Conservation (phyloP, 345 rosid species). For the Combretum micranthum region DNA sequence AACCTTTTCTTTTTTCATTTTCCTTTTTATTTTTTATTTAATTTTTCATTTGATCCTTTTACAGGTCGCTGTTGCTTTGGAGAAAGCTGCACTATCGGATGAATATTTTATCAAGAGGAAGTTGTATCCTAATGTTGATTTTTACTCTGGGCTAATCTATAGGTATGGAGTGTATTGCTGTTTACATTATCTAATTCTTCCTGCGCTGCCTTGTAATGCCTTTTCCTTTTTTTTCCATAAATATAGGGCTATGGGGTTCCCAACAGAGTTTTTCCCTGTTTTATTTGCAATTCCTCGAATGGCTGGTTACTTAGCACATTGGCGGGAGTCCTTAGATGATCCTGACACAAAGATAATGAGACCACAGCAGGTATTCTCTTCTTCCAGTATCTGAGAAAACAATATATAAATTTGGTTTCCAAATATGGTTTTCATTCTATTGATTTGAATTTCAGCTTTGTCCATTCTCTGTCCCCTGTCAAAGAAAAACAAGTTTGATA, state of each 20-base stretch:
- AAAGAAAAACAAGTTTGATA: too few species aligned
- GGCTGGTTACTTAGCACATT: conserved; percentile 97
- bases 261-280: conserved; percentile 91
- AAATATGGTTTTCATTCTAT: too few species aligned
- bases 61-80: conserved; percentile 93
- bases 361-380: conserved; percentile 75
- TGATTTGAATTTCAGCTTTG: too few species aligned
- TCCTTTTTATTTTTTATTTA: too few species aligned
- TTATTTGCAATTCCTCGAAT: conserved; percentile 92
- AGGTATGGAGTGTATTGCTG: conserved; percentile 33
- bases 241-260: conserved; percentile 95
- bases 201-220: too few species aligned
- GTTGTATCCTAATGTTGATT: conserved; percentile 96
- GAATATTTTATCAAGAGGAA: conserved; percentile 86
- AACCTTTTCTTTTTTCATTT: background rate
- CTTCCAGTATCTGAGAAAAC: background rate
- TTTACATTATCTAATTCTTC: background rate
- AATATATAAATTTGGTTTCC: too few species aligned
- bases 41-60: conserved; percentile 6
- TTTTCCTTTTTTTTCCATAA: too few species aligned
- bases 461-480: too few species aligned
- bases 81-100: conserved; percentile 93
- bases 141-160: conserved; percentile 92
- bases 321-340: conserved; percentile 95
- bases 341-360: conserved; percentile 98